A percentile compares a stretch with the other conserved stretches of the same genome.
Evolutionary conservation across 2,329 filamentous ascomycete genomes (phyloP).

Genomic region (Fusarium subtropicale): DNA sequence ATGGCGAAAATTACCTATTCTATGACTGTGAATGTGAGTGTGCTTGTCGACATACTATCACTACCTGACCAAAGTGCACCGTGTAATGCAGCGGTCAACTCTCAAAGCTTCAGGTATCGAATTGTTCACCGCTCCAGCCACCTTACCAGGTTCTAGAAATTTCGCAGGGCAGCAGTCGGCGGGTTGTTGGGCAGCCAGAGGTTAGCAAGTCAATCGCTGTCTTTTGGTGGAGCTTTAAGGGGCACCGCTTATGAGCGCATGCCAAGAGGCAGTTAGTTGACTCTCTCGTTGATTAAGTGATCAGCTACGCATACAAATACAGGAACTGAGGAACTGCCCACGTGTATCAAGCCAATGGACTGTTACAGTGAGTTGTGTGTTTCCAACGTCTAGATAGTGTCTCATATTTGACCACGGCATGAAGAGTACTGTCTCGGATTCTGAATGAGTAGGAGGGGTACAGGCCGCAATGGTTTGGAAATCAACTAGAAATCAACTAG

Average conservation of each 20-base stretch:
- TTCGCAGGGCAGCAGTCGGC: slow-evolving; percentile 28
- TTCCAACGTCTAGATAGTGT: background rate
- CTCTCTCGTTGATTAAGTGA: background rate
- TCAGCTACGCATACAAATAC: background rate
- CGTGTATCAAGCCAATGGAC: background rate
- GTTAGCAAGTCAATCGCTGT: slow-evolving; percentile 24
- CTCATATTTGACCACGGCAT: background rate
- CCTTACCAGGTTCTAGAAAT: slow-evolving; percentile 34
- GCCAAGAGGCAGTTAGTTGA: background rate
- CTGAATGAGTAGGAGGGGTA: slow-evolving; percentile 15
- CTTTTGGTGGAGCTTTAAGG: slow-evolving; percentile 29
- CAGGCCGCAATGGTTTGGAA: background rate
- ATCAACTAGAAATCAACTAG: background rate
- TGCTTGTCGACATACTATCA: background rate
- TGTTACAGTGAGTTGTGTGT: background rate
- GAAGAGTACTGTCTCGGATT: slow-evolving; percentile 12
- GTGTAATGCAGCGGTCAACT: slow-evolving; percentile 26
- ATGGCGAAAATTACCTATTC: slow-evolving; percentile 5
- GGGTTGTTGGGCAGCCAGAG: slow-evolving; percentile 37
- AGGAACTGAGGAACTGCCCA: background rate
- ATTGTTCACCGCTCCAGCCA: slow-evolving; percentile 36
- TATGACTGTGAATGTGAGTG: background rate
- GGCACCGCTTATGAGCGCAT: slow-evolving; percentile 3
- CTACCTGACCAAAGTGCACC: slow-evolving; percentile 1
- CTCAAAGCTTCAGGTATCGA: slow-evolving; percentile 7